Conservation (phyloP, 805 yeast species). For the Cyberlindnera maclurae region DNA sequence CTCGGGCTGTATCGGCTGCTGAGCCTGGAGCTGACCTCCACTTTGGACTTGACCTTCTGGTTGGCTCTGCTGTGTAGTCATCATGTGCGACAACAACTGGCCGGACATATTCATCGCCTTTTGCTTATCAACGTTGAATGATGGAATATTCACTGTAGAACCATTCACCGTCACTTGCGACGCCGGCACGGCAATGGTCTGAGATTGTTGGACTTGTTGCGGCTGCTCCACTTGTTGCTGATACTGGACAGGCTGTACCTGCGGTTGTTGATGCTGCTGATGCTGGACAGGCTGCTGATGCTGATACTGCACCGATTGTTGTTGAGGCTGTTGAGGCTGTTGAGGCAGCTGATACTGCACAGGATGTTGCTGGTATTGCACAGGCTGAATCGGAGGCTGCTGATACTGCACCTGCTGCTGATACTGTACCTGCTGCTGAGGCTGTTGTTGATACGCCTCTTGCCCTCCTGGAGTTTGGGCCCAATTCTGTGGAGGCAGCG, state of each 20-base stretch:
- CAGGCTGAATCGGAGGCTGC: not conserved
- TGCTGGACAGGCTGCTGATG: slow-evolving; percentile 3
- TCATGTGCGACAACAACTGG: slow-evolving; percentile 7
- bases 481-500: not conserved
- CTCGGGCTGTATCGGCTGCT: not conserved
- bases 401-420: no score
- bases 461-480: no score
- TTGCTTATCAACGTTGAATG: slow-evolving; percentile 12
- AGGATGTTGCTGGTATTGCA: slow-evolving; percentile 1
- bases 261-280: slow-evolving; percentile 3
- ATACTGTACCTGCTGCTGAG: not conserved
- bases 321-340: not conserved
- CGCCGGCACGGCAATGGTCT: slow-evolving; percentile 9
- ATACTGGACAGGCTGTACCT: not conserved
- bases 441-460: slow-evolving; percentile 3
- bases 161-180: slow-evolving; percentile 10
- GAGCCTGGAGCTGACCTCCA: not conserved
- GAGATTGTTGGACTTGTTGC: slow-evolving; percentile 4
- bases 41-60: not conserved
- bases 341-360: slow-evolving; percentile 10
- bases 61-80: slow-evolving; percentile 1
- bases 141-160: slow-evolving; percentile 9
- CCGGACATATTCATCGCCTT: slow-evolving; percentile 11
- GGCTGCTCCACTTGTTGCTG: not conserved
- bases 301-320: slow-evolving; percentile 8